phyloP scores from a whole-genome alignment of 768 basidiomycete species.

The Trichaptum fuscoviolaceum region DNA sequence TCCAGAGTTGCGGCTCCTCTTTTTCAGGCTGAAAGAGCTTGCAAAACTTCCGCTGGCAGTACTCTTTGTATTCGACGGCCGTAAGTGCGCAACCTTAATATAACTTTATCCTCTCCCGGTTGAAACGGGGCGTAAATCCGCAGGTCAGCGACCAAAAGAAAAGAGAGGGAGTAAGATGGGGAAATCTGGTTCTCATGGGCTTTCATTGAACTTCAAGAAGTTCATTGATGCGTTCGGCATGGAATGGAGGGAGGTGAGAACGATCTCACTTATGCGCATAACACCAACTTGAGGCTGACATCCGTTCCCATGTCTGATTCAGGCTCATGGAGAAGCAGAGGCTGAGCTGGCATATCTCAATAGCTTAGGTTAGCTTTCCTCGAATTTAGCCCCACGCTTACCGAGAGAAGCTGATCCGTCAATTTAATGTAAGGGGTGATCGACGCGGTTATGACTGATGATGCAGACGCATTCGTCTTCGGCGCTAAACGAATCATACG shows the following conservation, averaged over 20 bases:
- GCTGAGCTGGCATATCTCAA: slow-evolving; percentile 44
- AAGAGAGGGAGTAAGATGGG: slow-evolving; percentile 64
- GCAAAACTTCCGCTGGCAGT: slow-evolving; percentile 77
- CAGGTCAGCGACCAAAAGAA: slow-evolving; percentile 51
- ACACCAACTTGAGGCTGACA: background rate
- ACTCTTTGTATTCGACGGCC: slow-evolving; percentile 90
- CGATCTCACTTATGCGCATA: background rate
- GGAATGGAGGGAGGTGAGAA: slow-evolving; percentile 62
- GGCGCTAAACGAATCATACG: slow-evolving; percentile 37
- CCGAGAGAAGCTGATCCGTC: slow-evolving; percentile 11
- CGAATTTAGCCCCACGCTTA: background rate
- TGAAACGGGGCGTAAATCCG: background rate
- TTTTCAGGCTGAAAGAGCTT: slow-evolving; percentile 80
- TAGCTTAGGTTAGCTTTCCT: background rate
- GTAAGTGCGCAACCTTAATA: slow-evolving; percentile 28
- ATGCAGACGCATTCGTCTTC: slow-evolving; percentile 43
- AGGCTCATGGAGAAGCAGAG: slow-evolving; percentile 46
- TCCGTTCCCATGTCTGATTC: background rate
- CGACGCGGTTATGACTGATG: slow-evolving; percentile 44
- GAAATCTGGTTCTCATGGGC: slow-evolving; percentile 58
- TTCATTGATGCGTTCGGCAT: slow-evolving; percentile 79
- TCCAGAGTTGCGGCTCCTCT: slow-evolving; percentile 75
- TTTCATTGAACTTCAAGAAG: slow-evolving; percentile 70
- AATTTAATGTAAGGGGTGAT: slow-evolving; percentile 24
- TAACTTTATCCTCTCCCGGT: background rate